Conservation (phyloP, 2,329 filamentous ascomycete genomes). For the Pestalotiopsis sp. region DNA sequence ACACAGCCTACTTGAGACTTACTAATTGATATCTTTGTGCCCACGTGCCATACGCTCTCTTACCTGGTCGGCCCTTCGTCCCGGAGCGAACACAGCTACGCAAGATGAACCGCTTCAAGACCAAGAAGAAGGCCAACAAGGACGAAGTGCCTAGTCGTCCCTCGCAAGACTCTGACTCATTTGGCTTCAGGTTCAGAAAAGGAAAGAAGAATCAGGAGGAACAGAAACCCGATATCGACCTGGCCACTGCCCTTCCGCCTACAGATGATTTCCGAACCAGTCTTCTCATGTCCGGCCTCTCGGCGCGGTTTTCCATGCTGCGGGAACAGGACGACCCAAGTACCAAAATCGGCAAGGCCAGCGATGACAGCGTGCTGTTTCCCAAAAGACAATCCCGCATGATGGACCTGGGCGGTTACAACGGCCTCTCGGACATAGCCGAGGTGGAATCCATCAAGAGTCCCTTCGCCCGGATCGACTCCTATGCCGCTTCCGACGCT, state of each 20-base stretch:
- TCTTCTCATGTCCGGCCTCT: constrained; percentile 92
- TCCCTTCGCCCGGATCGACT: constrained; percentile 61
- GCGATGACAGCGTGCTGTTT: constrained; percentile 89
- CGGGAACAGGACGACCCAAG: constrained; percentile 91
- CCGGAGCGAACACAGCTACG: not conserved
- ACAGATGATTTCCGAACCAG: constrained; percentile 93
- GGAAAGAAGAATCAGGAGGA: constrained; percentile 57
- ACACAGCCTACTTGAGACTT: not conserved
- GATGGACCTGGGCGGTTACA: constrained; percentile 66
- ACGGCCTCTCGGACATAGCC: constrained; percentile 78
- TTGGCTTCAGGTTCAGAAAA: constrained; percentile 59
- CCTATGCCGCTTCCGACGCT: constrained; percentile 63
- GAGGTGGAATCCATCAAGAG: constrained; percentile 83
- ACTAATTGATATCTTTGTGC: not conserved
- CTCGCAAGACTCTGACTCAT: constrained; percentile 58
- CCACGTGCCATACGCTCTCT: not conserved
- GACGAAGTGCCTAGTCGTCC: constrained; percentile 55
- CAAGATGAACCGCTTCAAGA: constrained; percentile 77
- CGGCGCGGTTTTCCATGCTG: constrained; percentile 95
- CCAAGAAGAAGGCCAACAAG: constrained; percentile 70
- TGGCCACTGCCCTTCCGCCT: constrained; percentile 75
- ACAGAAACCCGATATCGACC: constrained; percentile 71
- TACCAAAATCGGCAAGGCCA: constrained; percentile 89
- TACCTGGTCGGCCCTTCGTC: not conserved
- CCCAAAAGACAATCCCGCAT: constrained; percentile 81